Percentiles rank a stretch among this genome's conserved stretches.
Conservation (phyloP, 495 filamentous ascomycete species). For the Talaromyces stipitatus region DNA sequence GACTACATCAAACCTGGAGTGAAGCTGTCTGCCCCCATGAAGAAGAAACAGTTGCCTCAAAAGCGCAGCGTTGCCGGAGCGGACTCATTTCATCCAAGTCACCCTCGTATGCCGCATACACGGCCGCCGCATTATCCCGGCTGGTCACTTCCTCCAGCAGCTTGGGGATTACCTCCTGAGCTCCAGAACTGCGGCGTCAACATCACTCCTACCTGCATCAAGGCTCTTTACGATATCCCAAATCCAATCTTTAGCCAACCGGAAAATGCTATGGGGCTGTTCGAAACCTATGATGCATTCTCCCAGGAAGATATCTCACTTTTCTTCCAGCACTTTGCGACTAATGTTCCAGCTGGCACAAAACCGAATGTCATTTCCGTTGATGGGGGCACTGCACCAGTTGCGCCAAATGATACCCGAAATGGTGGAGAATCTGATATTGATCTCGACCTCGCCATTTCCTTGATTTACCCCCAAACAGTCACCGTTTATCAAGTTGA, state of each 20-base stretch:
- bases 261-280: constrained; percentile 46
- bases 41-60: constrained; percentile 4
- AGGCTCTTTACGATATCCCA: constrained; percentile 45
- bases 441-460: constrained; percentile 24
- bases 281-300: constrained; percentile 40
- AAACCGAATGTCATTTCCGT: constrained; percentile 34
- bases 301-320: constrained; percentile 49
- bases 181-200: constrained; percentile 32
- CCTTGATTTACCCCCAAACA: constrained; percentile 45
- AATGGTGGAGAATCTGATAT: constrained; percentile 36
- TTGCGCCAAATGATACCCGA: constrained; percentile 15
- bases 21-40: constrained; percentile 26
- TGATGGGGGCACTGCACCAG: constrained; percentile 33
- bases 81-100: constrained; percentile 10
- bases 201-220: constrained; percentile 48
- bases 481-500: constrained; percentile 51
- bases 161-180: background rate
- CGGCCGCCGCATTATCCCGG: constrained; percentile 1
- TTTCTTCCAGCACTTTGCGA: constrained; percentile 45
- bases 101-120: constrained; percentile 3
- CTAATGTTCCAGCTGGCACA: constrained; percentile 30
- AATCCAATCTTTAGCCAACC: constrained; percentile 14
- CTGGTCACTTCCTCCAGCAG: constrained; percentile 33
- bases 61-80: background rate
- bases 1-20: constrained; percentile 55